phyloP scores from a whole-genome alignment of 1,139 yeast genomes.

The Suhomyces ambrosiae region DNA sequence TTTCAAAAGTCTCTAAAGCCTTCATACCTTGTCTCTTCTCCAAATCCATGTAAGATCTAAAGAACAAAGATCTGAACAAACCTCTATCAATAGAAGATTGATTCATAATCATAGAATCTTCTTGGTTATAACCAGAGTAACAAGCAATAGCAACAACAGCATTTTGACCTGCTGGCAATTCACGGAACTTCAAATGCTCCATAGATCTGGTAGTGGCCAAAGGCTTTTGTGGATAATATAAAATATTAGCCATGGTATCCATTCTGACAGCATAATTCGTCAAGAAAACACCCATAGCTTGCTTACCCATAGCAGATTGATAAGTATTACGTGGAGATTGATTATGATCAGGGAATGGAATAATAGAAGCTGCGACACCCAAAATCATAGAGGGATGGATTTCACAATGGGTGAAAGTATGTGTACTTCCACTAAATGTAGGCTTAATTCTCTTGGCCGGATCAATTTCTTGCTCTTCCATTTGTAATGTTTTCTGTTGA shows the following conservation, averaged over 20 bases:
- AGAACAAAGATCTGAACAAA: slow-evolving; percentile 89
- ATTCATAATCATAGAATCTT: slow-evolving; percentile 99
- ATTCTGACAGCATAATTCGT: slow-evolving; percentile 95
- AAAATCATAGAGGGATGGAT: slow-evolving; percentile 98
- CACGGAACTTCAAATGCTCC: slow-evolving; percentile 97
- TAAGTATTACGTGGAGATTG: slow-evolving; percentile 98
- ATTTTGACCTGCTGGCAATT: slow-evolving; percentile 98
- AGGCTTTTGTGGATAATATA: slow-evolving; percentile 98
- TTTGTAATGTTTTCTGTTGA: slow-evolving; percentile 42
- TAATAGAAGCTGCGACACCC: slow-evolving; percentile 97
- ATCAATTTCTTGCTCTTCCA: slow-evolving; percentile 58
- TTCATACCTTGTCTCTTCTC: slow-evolving; percentile 99
- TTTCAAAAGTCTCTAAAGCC: slow-evolving; percentile 92
- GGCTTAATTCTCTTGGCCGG: slow-evolving; percentile 90
- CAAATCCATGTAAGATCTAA: slow-evolving; percentile 97
- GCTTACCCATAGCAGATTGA: slow-evolving; percentile 99
- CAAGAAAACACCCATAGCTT: slow-evolving; percentile 99
- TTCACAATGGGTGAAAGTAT: slow-evolving; percentile 97
- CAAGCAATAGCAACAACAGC: slow-evolving; percentile 98
- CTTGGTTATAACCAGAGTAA: slow-evolving; percentile 98
- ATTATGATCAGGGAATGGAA: slow-evolving; percentile 99
- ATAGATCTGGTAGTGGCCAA: slow-evolving; percentile 97
- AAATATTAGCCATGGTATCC: slow-evolving; percentile 99
- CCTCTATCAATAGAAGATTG: slow-evolving; percentile 98
- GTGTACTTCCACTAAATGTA: slow-evolving; percentile 60